Percentiles rank a stretch among this genome's conserved stretches.
phyloP scores from a whole-genome alignment of 768 basidiomycete species.

The Tulasnella sp. region DNA sequence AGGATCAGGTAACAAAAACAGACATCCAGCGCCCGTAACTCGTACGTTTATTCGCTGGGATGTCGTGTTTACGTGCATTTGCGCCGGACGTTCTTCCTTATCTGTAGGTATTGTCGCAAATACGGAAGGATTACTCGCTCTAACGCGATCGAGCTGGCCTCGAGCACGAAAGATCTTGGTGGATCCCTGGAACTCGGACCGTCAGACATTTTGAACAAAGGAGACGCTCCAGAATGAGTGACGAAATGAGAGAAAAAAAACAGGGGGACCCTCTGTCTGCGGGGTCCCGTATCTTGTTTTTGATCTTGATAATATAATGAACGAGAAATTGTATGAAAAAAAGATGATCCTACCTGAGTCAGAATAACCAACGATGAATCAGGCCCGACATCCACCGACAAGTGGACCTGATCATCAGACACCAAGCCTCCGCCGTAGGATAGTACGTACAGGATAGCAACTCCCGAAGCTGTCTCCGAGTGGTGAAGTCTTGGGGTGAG shows the following conservation, averaged over 20 bases:
- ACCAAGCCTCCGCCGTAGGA: slow-evolving; percentile 90
- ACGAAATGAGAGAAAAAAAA: background rate
- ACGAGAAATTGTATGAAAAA: background rate
- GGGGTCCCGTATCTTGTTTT: background rate
- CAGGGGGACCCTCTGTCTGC: background rate
- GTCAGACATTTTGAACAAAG: too few species aligned
- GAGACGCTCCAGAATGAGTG: background rate
- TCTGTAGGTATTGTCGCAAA: background rate
- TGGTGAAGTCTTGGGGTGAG: slow-evolving; percentile 49
- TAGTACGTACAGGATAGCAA: slow-evolving; percentile 65
- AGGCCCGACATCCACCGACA: slow-evolving; percentile 47
- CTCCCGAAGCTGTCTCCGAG: slow-evolving; percentile 31
- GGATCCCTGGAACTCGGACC: slow-evolving; percentile 49
- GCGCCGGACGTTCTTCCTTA: background rate
- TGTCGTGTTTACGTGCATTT: slow-evolving; percentile 31
- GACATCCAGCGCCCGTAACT: slow-evolving; percentile 38
- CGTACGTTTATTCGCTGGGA: slow-evolving; percentile 49
- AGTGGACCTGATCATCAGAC: slow-evolving; percentile 59
- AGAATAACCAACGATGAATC: slow-evolving; percentile 54
- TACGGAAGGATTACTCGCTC: background rate
- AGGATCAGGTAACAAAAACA: slow-evolving; percentile 82
- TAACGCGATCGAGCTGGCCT: slow-evolving; percentile 14
- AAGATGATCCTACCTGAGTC: slow-evolving; percentile 49
- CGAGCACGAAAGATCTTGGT: slow-evolving; percentile 91
- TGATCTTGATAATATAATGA: too few species aligned